A percentile compares a stretch with the other conserved stretches of the same genome.
These are phyloP conservation scores for Arabidopsis lyrata DNA, from an alignment of 441 rosid genomes.

Conservation along the genomic window DNA sequence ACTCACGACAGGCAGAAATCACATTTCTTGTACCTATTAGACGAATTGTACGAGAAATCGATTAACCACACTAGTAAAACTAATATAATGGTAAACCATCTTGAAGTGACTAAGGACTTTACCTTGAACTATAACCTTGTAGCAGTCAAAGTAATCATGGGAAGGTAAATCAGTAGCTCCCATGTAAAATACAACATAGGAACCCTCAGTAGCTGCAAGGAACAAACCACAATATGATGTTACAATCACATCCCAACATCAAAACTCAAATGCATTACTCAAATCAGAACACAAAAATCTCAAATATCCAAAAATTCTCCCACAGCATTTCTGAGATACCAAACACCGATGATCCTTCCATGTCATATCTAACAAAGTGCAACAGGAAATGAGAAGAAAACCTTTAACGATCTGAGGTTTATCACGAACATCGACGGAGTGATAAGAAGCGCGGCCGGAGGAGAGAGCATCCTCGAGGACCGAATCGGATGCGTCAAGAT, in stretches of 20 bases:
- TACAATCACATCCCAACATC: constrained; percentile 21
- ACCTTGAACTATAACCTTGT: constrained; percentile 90
- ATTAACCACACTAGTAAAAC: background rate
- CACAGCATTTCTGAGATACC: constrained; percentile 28
- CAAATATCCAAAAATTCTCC: background rate
- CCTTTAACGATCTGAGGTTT: constrained; percentile 62
- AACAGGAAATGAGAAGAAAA: constrained; percentile 16
- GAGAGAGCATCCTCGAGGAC: constrained; percentile 65
- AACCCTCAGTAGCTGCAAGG: constrained; percentile 71
- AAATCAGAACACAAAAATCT: constrained; percentile 23
- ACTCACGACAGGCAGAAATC: constrained; percentile 72
- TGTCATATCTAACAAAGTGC: background rate
- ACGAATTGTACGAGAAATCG: background rate
- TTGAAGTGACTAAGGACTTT: background rate
- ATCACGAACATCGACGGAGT: constrained; percentile 68
- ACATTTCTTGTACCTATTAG: constrained; percentile 81
- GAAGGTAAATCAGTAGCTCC: constrained; percentile 59
- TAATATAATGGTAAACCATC: background rate
- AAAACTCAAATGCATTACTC: constrained; percentile 5
- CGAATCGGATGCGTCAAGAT: constrained; percentile 60
- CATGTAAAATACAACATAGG: constrained; percentile 72
- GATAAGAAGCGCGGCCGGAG: constrained; percentile 70
- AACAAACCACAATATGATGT: constrained; percentile 6
- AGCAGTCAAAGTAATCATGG: constrained; percentile 60
- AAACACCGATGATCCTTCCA: background rate